Evolutionary conservation across 2,329 filamentous ascomycete species (phyloP).

Genomic region (Rhytidhysteron rufulum): DNA sequence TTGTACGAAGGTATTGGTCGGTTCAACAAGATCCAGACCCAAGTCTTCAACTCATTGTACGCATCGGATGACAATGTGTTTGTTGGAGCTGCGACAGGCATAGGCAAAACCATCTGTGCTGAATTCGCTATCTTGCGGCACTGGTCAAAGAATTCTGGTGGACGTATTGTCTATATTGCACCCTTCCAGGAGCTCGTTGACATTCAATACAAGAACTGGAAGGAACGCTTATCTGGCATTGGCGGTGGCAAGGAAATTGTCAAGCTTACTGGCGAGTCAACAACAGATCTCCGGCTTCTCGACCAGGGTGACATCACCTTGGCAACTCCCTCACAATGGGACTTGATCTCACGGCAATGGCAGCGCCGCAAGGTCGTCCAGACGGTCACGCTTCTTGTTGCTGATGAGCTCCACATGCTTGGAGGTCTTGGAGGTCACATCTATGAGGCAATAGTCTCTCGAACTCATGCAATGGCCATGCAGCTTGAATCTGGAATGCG

Average conservation of each 20-base stretch:
- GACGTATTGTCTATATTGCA: constrained; percentile 87
- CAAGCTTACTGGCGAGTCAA: constrained; percentile 90
- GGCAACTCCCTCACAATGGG: constrained; percentile 92
- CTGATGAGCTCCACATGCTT: constrained; percentile 91
- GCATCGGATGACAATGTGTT: constrained; percentile 92
- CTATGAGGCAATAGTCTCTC: constrained; percentile 95
- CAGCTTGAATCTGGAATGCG: constrained; percentile 82
- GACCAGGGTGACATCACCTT: constrained; percentile 85
- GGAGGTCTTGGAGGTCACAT: constrained; percentile 82
- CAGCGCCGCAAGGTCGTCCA: constrained; percentile 94
- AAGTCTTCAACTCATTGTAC: constrained; percentile 92
- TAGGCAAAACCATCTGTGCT: constrained; percentile 94
- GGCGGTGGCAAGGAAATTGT: constrained; percentile 84
- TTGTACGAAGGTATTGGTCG: constrained; percentile 80
- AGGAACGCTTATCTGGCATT: constrained; percentile 66
- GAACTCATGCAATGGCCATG: constrained; percentile 92
- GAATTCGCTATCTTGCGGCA: constrained; percentile 89
- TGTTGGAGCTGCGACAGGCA: constrained; percentile 86
- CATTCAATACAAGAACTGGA: constrained; percentile 77
- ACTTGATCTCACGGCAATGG: constrained; percentile 93
- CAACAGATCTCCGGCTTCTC: constrained; percentile 82
- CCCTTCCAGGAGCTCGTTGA: constrained; percentile 94
- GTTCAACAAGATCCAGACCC: constrained; percentile 97
- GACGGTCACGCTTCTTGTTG: constrained; percentile 84
- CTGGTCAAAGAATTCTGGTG: constrained; percentile 69